phyloP scores from a whole-genome alignment of 2,329 filamentous ascomycete species.

The Diaporthe citriasiana region DNA sequence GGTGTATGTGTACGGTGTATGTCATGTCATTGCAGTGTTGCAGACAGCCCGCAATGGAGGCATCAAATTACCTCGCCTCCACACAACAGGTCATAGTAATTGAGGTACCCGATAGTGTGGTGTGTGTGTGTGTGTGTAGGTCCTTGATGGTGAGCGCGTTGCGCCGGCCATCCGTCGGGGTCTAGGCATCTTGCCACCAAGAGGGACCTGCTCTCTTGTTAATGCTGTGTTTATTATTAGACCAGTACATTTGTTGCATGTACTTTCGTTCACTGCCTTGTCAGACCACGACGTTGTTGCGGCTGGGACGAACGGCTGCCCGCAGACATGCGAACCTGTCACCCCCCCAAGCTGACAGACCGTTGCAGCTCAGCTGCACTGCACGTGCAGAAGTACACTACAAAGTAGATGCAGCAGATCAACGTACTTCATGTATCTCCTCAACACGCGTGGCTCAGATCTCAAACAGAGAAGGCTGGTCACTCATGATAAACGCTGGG shows the following conservation, averaged over 20 bases:
- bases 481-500: neutral
- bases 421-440: neutral
- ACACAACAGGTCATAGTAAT: no score
- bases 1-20: no score
- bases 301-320: slow-evolving; percentile 19
- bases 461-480: neutral
- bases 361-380: slow-evolving; percentile 16
- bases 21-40: no score
- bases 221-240: neutral
- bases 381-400: neutral
- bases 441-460: neutral
- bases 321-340: slow-evolving; percentile 21
- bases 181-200: neutral
- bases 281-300: neutral
- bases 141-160: neutral
- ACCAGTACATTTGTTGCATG: neutral
- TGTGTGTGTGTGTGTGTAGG: neutral
- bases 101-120: neutral
- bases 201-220: neutral
- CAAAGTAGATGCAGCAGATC: neutral
- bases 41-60: neutral
- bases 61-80: neutral
- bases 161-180: neutral
- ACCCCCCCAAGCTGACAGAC: neutral
- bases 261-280: neutral